phyloP scores from a whole-genome alignment of 345 rosid genomes.

The Moricandia arvensis region DNA sequence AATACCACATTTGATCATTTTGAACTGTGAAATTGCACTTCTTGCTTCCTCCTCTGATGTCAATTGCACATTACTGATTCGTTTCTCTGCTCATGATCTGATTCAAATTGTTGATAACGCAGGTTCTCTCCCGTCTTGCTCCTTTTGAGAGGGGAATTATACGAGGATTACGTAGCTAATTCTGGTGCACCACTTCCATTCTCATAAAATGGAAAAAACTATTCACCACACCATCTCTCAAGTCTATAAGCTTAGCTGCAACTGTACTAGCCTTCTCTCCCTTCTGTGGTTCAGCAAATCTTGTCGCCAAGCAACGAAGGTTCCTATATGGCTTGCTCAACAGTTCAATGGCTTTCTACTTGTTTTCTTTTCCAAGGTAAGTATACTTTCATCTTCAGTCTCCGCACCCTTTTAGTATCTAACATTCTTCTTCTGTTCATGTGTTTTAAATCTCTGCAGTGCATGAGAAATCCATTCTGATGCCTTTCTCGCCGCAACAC shows the following conservation, averaged over 20 bases:
- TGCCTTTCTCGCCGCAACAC: constrained; percentile 84
- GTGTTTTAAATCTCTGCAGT: constrained; percentile 54
- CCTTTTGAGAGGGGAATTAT: constrained; percentile 98
- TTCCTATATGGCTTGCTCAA: constrained; percentile 72
- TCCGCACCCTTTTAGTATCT: background rate
- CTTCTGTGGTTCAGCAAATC: constrained; percentile 91
- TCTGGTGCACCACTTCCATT: constrained; percentile 86
- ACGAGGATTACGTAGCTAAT: constrained; percentile 95
- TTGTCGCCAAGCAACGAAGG: constrained; percentile 73
- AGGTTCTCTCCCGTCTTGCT: constrained; percentile 91
- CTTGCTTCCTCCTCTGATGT: constrained; percentile 17
- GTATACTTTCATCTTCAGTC: background rate
- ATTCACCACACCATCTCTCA: constrained; percentile 58
- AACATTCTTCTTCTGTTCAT: background rate
- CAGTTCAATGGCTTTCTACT: constrained; percentile 79
- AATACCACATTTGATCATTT: constrained; percentile 4
- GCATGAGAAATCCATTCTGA: constrained; percentile 92
- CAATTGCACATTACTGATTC: background rate
- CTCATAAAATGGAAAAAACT: constrained; percentile 84
- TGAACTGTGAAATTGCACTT: background rate
- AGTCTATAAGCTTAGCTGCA: constrained; percentile 56
- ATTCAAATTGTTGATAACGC: constrained; percentile 17
- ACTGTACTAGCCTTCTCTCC: constrained; percentile 67
- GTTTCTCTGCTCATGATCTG: background rate
- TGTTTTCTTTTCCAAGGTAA: constrained; percentile 92